phyloP scores from a whole-genome alignment of 129 eudicot species.

The Solidago caesia region DNA sequence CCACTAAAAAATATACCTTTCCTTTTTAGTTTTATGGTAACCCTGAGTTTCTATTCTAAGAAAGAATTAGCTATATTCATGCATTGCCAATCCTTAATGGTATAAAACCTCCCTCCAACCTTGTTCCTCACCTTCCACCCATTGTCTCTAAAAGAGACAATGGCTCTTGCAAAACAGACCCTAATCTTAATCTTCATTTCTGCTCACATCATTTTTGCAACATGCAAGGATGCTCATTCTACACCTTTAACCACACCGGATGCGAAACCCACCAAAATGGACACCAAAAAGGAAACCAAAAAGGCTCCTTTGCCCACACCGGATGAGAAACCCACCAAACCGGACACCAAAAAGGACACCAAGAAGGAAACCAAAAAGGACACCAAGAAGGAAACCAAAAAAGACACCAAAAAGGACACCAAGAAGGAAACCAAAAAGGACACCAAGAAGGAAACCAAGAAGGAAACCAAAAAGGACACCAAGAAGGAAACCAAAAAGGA shows the following conservation, averaged over 20 bases:
- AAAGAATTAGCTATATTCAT: slow-evolving; percentile 28
- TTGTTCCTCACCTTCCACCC: slow-evolving; percentile 13
- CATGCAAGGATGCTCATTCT: slow-evolving; percentile 17
- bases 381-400: not conserved
- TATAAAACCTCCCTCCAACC: slow-evolving; percentile 18
- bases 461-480: no score
- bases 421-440: not conserved
- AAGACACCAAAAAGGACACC: no score
- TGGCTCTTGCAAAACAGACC: slow-evolving; percentile 41
- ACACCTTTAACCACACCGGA: slow-evolving; percentile 1
- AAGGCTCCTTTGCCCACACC: no score
- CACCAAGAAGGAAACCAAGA: not conserved
- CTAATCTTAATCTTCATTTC: slow-evolving; percentile 18
- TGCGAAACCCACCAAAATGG: not conserved
- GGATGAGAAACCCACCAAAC: not conserved
- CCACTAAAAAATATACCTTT: not conserved
- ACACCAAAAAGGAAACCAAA: not conserved
- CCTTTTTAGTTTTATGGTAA: slow-evolving; percentile 13
- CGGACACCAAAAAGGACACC: not conserved
- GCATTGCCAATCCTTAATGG: slow-evolving; percentile 31
- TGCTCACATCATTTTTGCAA: slow-evolving; percentile 29
- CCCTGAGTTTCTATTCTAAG: slow-evolving; percentile 25
- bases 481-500: not conserved
- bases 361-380: not conserved
- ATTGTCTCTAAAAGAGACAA: slow-evolving; percentile 37